These are phyloP conservation scores for Mycoemilia scoparia DNA, from an alignment of 192 early-diverging fungal genomes.

Conservation along the genomic window DNA sequence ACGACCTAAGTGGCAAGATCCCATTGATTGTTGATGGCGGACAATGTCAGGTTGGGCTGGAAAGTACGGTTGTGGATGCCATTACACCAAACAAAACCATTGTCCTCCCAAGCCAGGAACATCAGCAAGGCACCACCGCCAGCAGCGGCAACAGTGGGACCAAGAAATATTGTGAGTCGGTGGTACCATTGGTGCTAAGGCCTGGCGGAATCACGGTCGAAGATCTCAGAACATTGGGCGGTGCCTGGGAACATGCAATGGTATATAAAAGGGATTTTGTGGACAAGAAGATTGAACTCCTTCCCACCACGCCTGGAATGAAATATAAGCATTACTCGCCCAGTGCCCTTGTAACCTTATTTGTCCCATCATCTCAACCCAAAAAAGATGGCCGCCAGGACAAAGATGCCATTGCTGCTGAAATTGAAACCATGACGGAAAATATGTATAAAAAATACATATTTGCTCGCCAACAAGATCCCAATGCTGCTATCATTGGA, in stretches of 20 bases:
- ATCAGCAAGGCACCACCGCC: too few species aligned
- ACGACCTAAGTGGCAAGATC: slow-evolving; percentile 62
- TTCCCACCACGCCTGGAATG: slow-evolving; percentile 96
- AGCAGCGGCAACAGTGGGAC: too few species aligned
- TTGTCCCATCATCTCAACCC: slow-evolving; percentile 17
- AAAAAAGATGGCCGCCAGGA: neutral
- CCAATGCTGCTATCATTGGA: too few species aligned
- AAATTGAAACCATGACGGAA: neutral
- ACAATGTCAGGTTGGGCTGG: slow-evolving; percentile 73
- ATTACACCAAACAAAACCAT: slow-evolving; percentile 7
- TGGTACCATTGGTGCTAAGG: slow-evolving; percentile 61
- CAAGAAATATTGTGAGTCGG: slow-evolving; percentile 25
- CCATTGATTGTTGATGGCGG: slow-evolving; percentile 84
- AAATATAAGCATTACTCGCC: slow-evolving; percentile 98
- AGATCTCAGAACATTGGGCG: slow-evolving; percentile 33
- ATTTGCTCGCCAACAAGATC: too few species aligned
- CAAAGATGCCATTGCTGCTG: slow-evolving; percentile 5
- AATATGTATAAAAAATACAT: neutral
- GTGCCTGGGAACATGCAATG: slow-evolving; percentile 38
- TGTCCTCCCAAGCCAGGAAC: too few species aligned
- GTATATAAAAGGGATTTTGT: slow-evolving; percentile 69
- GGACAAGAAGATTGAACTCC: slow-evolving; percentile 43
- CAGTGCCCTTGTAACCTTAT: slow-evolving; percentile 62
- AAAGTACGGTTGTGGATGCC: slow-evolving; percentile 85
- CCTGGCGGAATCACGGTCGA: slow-evolving; percentile 89